Percentiles rank a stretch among this genome's conserved stretches.
These are phyloP conservation scores for Lepidium africanum DNA, from an alignment of 345 rosid species.

Conservation along the genomic window DNA sequence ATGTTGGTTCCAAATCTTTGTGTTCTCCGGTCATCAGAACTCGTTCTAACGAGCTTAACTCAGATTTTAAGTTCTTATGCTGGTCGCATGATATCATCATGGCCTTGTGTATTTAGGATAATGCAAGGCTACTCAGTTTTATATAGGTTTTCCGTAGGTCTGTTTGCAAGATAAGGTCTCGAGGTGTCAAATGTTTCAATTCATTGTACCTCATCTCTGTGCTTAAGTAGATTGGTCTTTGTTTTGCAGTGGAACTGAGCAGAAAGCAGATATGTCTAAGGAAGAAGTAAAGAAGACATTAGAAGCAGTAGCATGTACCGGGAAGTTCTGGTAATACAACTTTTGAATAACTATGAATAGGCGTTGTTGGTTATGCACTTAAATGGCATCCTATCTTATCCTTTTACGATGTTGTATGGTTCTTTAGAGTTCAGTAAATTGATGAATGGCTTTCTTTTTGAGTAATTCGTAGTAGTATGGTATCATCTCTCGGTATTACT, in stretches of 20 bases:
- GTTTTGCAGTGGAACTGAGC: constrained; percentile 31
- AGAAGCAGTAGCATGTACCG: constrained; percentile 66
- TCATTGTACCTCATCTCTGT: neutral
- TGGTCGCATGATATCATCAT: neutral
- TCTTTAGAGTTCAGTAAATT: neutral
- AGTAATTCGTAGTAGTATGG: neutral
- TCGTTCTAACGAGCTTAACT: neutral
- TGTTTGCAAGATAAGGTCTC: neutral
- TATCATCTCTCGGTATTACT: neutral
- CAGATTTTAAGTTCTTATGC: neutral
- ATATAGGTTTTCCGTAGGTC: neutral
- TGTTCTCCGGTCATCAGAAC: neutral
- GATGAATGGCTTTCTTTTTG: neutral
- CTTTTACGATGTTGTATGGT: neutral
- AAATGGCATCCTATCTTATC: neutral
- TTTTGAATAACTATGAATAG: neutral
- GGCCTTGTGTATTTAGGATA: neutral
- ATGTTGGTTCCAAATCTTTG: neutral
- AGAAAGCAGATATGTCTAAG: constrained; percentile 28
- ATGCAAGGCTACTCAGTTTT: constrained; percentile 1
- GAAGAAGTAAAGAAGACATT: constrained; percentile 42
- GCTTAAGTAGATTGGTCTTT: neutral
- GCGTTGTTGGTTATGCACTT: neutral
- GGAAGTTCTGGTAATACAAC: constrained; percentile 55
- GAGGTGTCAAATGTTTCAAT: neutral